Conservation (phyloP, 2,329 filamentous ascomycete species). For the Didymella segeticola region DNA sequence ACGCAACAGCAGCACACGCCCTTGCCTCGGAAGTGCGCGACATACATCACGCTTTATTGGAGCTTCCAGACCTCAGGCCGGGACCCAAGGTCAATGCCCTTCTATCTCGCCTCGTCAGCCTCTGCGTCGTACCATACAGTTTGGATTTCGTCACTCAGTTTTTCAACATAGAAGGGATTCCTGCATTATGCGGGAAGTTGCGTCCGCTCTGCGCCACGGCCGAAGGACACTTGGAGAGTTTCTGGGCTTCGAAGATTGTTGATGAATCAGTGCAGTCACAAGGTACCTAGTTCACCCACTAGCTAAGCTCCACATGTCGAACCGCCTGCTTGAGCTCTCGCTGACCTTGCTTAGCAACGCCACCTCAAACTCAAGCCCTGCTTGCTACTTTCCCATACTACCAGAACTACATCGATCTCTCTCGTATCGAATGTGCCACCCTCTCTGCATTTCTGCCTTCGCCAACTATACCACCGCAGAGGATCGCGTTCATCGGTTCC, state of each 20-base stretch:
- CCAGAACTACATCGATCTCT: constrained; percentile 58
- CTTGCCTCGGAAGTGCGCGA: constrained; percentile 29
- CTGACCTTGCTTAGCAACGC: neutral
- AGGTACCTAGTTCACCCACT: constrained; percentile 4
- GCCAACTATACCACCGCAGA: constrained; percentile 34
- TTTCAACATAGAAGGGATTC: constrained; percentile 41
- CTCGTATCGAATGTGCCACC: constrained; percentile 55
- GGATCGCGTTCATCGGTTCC: constrained; percentile 59
- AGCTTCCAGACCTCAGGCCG: constrained; percentile 39
- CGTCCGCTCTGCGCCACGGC: constrained; percentile 53
- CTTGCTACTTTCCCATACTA: constrained; percentile 58
- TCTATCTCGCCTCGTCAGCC: constrained; percentile 47
- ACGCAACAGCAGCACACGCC: constrained; percentile 23
- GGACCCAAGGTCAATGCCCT: constrained; percentile 42
- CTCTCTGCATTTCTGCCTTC: constrained; percentile 46
- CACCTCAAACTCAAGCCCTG: constrained; percentile 10
- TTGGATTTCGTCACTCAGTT: constrained; percentile 31
- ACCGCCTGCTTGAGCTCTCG: no score
- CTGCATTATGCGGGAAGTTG: constrained; percentile 47
- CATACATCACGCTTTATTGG: constrained; percentile 25
- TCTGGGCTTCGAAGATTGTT: constrained; percentile 53
- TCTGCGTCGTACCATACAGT: constrained; percentile 43
- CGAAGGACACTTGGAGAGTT: constrained; percentile 55
- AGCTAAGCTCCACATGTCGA: no score
- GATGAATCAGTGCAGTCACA: neutral